Percentiles rank a stretch among this genome's conserved stretches.
phyloP scores from a whole-genome alignment of 371 early-diverging fungal species.

The Rhizomucor miehei region DNA sequence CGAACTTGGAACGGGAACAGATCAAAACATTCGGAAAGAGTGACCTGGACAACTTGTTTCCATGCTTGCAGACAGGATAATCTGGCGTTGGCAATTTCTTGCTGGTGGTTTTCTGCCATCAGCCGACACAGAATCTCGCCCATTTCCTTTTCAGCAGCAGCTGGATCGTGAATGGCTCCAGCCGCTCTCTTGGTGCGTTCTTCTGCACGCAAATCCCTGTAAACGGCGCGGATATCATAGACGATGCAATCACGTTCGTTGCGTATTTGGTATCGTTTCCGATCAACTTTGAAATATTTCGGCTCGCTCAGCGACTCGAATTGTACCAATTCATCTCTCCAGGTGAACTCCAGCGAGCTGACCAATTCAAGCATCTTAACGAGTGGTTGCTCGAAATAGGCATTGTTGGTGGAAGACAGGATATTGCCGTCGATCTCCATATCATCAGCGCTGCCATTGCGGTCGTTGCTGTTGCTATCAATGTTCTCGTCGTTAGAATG shows the following conservation, averaged over 20 bases:
- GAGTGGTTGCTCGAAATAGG: constrained; percentile 58
- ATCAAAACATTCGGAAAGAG: constrained; percentile 65
- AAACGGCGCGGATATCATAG: constrained; percentile 68
- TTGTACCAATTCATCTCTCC: constrained; percentile 40
- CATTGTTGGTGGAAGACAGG: constrained; percentile 84
- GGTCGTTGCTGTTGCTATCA: constrained; percentile 13
- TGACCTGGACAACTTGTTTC: constrained; percentile 76
- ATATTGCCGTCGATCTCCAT: constrained; percentile 57
- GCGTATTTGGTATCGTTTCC: constrained; percentile 20
- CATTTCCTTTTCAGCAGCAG: constrained; percentile 50
- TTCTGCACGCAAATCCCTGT: constrained; percentile 4
- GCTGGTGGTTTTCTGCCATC: constrained; percentile 62
- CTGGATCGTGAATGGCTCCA: constrained; percentile 18
- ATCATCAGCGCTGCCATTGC: constrained; percentile 16
- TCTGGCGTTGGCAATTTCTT: constrained; percentile 62
- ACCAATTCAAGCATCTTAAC: constrained; percentile 56
- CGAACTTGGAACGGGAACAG: constrained; percentile 56
- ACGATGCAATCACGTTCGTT: constrained; percentile 60
- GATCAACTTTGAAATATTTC: constrained; percentile 20
- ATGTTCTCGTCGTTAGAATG: constrained; percentile 5
- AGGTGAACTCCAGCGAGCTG: constrained; percentile 53
- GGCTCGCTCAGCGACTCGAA: constrained; percentile 6
- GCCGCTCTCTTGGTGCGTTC: constrained; percentile 12
- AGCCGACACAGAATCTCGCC: constrained; percentile 49
- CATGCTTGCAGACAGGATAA: constrained; percentile 70